Base-by-base conservation (phyloP, 2,329 filamentous ascomycete species). In the Penicillium sclerotiorum region DNA sequence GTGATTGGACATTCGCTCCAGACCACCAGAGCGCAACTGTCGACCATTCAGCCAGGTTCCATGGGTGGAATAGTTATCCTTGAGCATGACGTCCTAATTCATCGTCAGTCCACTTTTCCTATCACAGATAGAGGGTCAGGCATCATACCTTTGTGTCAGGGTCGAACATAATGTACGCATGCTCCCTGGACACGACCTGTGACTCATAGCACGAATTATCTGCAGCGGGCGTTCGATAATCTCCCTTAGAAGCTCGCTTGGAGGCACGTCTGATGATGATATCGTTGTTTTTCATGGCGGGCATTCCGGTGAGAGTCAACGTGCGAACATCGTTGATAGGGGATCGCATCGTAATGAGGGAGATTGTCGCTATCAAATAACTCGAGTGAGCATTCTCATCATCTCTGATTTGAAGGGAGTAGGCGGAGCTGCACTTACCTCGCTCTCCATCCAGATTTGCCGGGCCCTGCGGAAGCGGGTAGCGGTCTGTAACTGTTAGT, bases 21-120 rank as follows among this genome's bases (percentile, higher is more conserved):
- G 67, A 45, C 71, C 56, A 3, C 65, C 67, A 9, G 73, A 44
- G 4, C 60, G 48, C 21, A 83, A 61, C 32, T 70, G 73, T 32
- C 55, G 59, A 28, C 74, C 73, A 57, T 85, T 82, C 41, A 86
- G 55, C 50, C 68, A 77, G 15, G 83, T 86, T 23, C 84, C 84
- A 62, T 87, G 84, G 76, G 84, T 84, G 8, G 83, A 86, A 27
- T 74, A 76, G 15, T 72, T 70, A 60, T 87, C 84, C 50, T 68
- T 71, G 52, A 87, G 71, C 44, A 71, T 77, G 38, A 84, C 66
- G 39, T 60, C 52, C 72, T 74, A n/a, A 21, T 3, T 2, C n/a
- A n/a, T n/a, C n/a, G n/a, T n/a, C n/a, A n/a, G n/a, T n/a, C n/a
- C n/a, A n/a, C n/a, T n/a, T n/a, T n/a, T n/a, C n/a, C n/a, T n/a